phyloP scores from a whole-genome alignment of 495 filamentous ascomycete species.

The Neohortaea acidophila region DNA sequence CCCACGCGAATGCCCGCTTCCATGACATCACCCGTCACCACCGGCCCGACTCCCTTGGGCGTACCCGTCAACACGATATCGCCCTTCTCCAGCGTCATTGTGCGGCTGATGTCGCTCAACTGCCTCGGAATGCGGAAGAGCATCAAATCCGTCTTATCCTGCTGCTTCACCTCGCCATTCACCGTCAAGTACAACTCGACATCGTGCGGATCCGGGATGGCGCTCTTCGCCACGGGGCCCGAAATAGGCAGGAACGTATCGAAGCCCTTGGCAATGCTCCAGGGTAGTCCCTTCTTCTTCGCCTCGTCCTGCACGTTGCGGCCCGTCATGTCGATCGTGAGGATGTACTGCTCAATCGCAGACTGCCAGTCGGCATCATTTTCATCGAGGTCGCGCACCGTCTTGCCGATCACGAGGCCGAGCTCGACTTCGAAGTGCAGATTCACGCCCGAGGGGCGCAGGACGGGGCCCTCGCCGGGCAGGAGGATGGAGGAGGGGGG shows the following conservation, averaged over 20 bases:
- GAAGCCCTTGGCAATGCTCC: constrained; percentile 90
- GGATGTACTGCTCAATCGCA: constrained; percentile 55
- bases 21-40: constrained; percentile 79
- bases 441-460: constrained; percentile 63
- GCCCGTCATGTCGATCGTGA: constrained; percentile 86
- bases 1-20: constrained; percentile 64
- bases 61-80: constrained; percentile 91
- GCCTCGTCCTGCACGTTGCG: constrained; percentile 88
- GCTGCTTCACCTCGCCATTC: constrained; percentile 56
- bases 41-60: constrained; percentile 85
- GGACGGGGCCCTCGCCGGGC: constrained; percentile 63
- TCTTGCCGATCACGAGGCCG: constrained; percentile 70
- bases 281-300: constrained; percentile 93
- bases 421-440: constrained; percentile 95
- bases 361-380: constrained; percentile 41
- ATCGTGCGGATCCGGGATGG: constrained; percentile 74
- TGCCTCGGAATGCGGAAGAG: constrained; percentile 77
- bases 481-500: constrained; percentile 67
- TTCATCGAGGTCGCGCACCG: constrained; percentile 53
- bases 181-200: constrained; percentile 72
- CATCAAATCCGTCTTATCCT: constrained; percentile 82
- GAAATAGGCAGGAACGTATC: constrained; percentile 89
- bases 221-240: constrained; percentile 56
- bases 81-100: constrained; percentile 86
- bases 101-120: constrained; percentile 74